Conservation (phyloP, 257 asterid genomes). For the Nicotiana tabacum region DNA sequence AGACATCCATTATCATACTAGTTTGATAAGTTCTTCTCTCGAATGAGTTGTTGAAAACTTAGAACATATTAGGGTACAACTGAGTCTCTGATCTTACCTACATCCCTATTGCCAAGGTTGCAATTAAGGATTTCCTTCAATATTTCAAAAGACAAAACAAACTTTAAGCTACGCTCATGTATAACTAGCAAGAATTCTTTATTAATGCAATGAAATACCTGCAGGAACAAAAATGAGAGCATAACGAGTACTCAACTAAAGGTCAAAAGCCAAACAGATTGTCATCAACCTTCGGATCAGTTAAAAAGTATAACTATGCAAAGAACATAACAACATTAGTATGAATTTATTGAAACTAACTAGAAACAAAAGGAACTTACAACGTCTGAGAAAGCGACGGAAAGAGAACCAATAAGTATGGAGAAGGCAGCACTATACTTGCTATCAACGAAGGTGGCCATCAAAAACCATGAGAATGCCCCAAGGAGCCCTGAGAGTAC, state of each 20-base stretch:
- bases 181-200: neutral
- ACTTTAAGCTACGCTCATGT: neutral
- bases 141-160: neutral
- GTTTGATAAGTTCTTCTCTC: neutral
- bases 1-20: neutral
- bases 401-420: conserved; percentile 91
- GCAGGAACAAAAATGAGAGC: neutral
- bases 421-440: conserved; percentile 89
- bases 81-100: neutral
- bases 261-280: neutral
- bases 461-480: conserved; percentile 90
- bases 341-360: neutral
- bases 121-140: neutral
- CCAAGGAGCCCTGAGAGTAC: conserved; percentile 93
- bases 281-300: neutral
- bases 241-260: neutral
- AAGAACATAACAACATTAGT: neutral
- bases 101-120: neutral
- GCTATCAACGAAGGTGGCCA: conserved; percentile 86
- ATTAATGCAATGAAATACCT: neutral
- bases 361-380: conserved; percentile 48
- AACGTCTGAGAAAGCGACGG: conserved; percentile 96
- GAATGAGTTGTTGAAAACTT: neutral
- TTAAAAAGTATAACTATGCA: neutral
- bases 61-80: neutral